phyloP scores from a whole-genome alignment of 1,284 basidiomycete species.

The Trichosporon coremiiforme region DNA sequence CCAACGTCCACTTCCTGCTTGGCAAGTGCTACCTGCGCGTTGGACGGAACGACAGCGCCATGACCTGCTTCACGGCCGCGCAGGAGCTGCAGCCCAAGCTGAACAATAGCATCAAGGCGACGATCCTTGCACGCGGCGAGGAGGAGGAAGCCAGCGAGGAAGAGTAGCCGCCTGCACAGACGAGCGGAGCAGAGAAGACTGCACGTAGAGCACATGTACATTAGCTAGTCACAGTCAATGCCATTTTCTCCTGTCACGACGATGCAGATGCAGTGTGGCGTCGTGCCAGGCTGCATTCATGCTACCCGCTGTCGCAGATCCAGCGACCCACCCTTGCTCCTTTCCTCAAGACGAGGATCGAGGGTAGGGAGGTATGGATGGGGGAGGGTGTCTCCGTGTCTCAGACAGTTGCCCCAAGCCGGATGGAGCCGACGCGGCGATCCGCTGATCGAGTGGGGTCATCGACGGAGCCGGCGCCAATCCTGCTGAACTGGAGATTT shows the following conservation, averaged over 20 bases:
- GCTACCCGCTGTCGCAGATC: no score
- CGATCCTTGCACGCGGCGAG: conserved; percentile 44
- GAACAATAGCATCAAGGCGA: conserved; percentile 52
- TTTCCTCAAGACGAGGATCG: no score
- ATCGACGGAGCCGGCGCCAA: background rate
- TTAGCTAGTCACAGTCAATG: conserved; percentile 9
- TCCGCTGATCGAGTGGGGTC: background rate
- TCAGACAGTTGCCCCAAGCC: no score
- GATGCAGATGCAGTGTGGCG: no score
- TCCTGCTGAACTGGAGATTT: no score
- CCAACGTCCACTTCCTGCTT: conserved; percentile 92
- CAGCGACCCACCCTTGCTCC: no score
- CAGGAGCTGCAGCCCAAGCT: conserved; percentile 67
- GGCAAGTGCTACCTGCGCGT: conserved; percentile 81
- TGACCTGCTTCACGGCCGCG: conserved; percentile 79
- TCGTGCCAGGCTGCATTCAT: no score
- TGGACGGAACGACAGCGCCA: conserved; percentile 74
- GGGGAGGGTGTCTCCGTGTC: no score
- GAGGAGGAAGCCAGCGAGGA: conserved; percentile 59
- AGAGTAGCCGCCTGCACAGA: background rate
- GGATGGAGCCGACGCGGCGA: background rate
- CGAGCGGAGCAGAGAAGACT: background rate
- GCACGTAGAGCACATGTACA: conserved; percentile 7
- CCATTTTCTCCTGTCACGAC: background rate
- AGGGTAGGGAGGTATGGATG: background rate